phyloP scores from a whole-genome alignment of 179 eudicot species.

The Pouteria campechiana region DNA sequence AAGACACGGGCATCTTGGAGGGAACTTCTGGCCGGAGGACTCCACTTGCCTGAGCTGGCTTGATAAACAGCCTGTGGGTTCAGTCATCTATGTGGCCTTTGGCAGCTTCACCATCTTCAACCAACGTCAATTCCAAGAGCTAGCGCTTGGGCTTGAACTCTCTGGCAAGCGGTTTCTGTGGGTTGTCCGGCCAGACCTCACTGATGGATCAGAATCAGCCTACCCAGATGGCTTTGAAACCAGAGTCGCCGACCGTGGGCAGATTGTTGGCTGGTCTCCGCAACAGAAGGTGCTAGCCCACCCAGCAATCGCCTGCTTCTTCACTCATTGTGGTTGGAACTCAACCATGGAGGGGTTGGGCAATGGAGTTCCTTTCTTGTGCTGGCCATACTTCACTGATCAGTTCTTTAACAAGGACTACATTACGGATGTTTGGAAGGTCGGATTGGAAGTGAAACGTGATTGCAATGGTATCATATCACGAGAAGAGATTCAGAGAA shows the following conservation, averaged over 20 bases:
- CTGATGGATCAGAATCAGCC: neutral
- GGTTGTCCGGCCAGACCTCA: constrained; percentile 12
- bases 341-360: constrained; percentile 13
- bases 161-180: constrained; percentile 14
- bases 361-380: constrained; percentile 15
- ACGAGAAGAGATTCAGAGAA: constrained; percentile 7
- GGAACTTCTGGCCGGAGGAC: constrained; percentile 8
- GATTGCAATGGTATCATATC: constrained; percentile 10
- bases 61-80: constrained; percentile 1
- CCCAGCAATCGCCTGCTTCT: constrained; percentile 13
- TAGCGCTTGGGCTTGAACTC: constrained; percentile 18
- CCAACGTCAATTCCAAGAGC: constrained; percentile 10
- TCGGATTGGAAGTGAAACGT: constrained; percentile 5
- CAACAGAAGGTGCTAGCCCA: constrained; percentile 14
- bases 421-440: constrained; percentile 11
- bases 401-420: constrained; percentile 12
- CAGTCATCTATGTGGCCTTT: constrained; percentile 20
- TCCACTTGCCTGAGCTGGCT: constrained; percentile 11
- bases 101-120: constrained; percentile 12
- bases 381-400: constrained; percentile 19
- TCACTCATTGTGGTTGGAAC: constrained; percentile 20
- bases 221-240: constrained; percentile 11
- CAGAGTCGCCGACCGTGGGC: constrained; percentile 3
- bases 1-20: neutral
- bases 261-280: constrained; percentile 21